Base-by-base conservation (phyloP, 371 early-diverging fungal genomes). In the Globomyces sp. region DNA sequence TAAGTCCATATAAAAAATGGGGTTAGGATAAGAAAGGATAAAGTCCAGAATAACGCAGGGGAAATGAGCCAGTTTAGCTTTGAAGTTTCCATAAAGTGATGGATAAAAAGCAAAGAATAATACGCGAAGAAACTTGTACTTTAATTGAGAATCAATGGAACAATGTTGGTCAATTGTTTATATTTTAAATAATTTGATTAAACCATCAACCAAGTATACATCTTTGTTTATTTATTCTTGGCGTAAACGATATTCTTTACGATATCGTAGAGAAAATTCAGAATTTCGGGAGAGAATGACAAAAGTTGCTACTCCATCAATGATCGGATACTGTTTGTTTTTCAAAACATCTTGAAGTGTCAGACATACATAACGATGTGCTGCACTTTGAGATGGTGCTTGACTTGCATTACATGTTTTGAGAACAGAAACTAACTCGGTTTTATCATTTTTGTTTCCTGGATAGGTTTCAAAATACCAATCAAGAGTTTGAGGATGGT, bases 401-500 rank as follows among this genome's bases (percentile, higher is more conserved):
- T 39, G 39, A 5, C 2, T 8, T 9, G 63, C 63, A 3, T 37
- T 37, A 42, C 46, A 13, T 13, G 51, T 40, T 42, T 43, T 37
- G 11, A 63, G 5, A 5, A 63, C 40, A 48, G 63, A 63, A 49
- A 41, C 65, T 37, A 50, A 40, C 49, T 70, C 50, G 39, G 44
- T 45, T 5, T 49, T 47, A 41, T 51, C 58, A 36, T 51, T 42
- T 4, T 13, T 48, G 59, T 49, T 78, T 43, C 80, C 84, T 68
- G 75, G 71, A 43, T 66, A 63, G 41, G 78, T 77, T 78, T 86
- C 82, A 78, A 94, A 94, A 71, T 88, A 94, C 3, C 91, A 79
- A 47, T 94, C 91, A 9, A 95, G 72, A 3, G 76, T 78, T 53
- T 85, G 84, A 1, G 89, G 82, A 5, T 61, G 84, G 71, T 96